Conservation (phyloP, 306 rosid species). For the Abrus precatorius region DNA sequence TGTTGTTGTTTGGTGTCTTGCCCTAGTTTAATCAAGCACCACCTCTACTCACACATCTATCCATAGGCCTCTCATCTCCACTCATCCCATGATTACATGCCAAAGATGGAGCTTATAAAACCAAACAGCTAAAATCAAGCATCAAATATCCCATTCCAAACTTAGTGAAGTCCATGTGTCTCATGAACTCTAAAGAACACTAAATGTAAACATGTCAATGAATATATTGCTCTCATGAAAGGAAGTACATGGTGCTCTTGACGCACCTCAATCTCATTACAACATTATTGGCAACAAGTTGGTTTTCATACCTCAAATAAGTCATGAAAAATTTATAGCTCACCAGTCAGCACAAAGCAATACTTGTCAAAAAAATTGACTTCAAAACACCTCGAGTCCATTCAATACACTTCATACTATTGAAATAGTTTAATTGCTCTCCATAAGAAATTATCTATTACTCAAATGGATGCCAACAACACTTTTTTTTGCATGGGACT, state of each 20-base stretch:
- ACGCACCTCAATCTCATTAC: neutral
- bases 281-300: neutral
- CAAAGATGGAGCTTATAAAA: neutral
- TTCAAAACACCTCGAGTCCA: neutral
- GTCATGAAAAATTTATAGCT: neutral
- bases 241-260: neutral
- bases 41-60: too few relatives aligned
- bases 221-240: neutral
- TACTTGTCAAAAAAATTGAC: neutral
- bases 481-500: neutral
- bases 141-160: constrained; percentile 1
- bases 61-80: too few relatives aligned
- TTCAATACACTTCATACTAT: neutral
- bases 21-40: too few relatives aligned
- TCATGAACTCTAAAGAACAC: neutral
- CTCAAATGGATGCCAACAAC: neutral
- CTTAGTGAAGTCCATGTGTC: neutral
- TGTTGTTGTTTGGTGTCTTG: too few relatives aligned
- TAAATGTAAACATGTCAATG: neutral
- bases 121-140: neutral
- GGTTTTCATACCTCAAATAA: neutral
- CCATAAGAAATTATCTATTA: neutral
- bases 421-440: neutral
- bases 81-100: neutral
- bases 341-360: neutral